A percentile compares a stretch with the other conserved stretches of the same genome.
Conservation (phyloP, 2,329 filamentous ascomycete species). For the Exophiala viscosa region DNA sequence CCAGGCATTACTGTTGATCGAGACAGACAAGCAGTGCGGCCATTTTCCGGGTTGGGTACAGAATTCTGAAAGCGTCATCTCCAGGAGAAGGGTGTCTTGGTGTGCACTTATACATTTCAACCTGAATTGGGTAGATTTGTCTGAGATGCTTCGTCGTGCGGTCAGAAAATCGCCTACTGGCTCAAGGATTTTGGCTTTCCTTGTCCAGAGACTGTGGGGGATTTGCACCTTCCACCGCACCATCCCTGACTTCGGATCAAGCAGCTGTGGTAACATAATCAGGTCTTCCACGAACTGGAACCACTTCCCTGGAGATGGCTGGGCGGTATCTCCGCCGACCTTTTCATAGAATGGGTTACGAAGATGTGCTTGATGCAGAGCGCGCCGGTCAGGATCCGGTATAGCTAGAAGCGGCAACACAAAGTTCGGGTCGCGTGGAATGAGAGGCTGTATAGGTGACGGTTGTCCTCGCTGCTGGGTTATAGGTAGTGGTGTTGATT, state of each 20-base stretch:
- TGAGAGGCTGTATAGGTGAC: constrained; percentile 3
- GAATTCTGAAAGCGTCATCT: constrained; percentile 3
- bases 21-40: constrained; percentile 67
- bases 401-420: constrained; percentile 5
- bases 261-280: constrained; percentile 31
- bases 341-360: constrained; percentile 49
- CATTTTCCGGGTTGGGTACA: constrained; percentile 61
- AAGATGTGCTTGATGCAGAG: constrained; percentile 58
- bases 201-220: constrained; percentile 25
- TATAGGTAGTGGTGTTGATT: background rate
- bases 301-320: constrained; percentile 24
- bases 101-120: constrained; percentile 58
- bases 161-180: constrained; percentile 28
- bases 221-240: constrained; percentile 39
- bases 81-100: background rate
- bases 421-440: background rate
- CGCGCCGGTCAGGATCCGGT: constrained; percentile 45
- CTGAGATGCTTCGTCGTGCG: constrained; percentile 34
- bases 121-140: constrained; percentile 61
- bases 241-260: constrained; percentile 30
- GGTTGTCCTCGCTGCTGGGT: background rate
- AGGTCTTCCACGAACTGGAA: constrained; percentile 38
- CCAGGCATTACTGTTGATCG: constrained; percentile 55
- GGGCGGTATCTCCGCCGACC: constrained; percentile 24
- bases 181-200: constrained; percentile 4